Evolutionary conservation across 768 basidiomycete genomes (phyloP), one percentile per base, ranked within the genome.

Genomic region (Agaricus blazei): DNA sequence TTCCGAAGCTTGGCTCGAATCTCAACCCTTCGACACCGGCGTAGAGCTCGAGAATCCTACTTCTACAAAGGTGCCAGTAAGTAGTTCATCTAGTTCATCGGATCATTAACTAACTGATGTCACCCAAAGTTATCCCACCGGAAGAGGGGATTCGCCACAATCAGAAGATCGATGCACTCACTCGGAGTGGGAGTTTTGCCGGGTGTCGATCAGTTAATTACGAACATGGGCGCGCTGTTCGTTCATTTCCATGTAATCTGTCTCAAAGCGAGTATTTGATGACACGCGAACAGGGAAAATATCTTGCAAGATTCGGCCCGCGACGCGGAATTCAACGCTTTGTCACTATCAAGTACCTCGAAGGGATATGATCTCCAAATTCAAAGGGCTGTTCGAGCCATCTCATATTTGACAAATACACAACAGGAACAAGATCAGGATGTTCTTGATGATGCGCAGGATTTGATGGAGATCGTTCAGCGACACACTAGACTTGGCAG

Each of bases 291-390:
- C 19, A 85, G 83, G 62, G 66, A 69, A 48, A 61, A 68, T 23
- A 62, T 78, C 9, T 61, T 86, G 14, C 71, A 70, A 26, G 58
- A 64, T 1, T 68, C 70, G 2, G 79, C 84, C 3, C 72, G 66
- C 50, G 67, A 70, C 31, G 65, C 84, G 7, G 86, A 62, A 23
- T 54, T 57, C 9, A 38, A 37, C 31, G 54, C 47, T 23, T 38
- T 60, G 23, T 49, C 56, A 2, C 37, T 54, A 26, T 59, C 50
- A 9, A 56, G 53, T 11, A 58, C 56, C 9, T 28, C 31, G 11
- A 51, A 51, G 3, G 58, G 61, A 27, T 88, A 88, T 59, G 62
- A 63, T 14, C 58, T 43, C 4, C 76, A 77, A 2, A 62, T 76
- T 1, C 42, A 51, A 1, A 60, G 58, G 9, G 72, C 70, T 47